Base-by-base conservation (phyloP, 495 filamentous ascomycete genomes). In the Xylaria telfairii region DNA sequence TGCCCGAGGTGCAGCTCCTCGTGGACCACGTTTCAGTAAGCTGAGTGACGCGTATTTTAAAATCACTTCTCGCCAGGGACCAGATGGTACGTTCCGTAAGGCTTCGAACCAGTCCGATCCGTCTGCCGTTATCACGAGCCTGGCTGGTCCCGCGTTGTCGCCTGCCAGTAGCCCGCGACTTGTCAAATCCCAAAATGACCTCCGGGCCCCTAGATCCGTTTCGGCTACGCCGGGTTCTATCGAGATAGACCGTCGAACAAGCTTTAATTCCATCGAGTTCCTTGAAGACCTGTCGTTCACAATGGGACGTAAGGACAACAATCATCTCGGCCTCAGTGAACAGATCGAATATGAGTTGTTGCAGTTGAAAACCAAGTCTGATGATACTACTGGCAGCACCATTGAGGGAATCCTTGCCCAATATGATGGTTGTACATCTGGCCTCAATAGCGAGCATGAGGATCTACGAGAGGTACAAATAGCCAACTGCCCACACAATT, bases 361-460 rank as follows among this genome's bases (percentile, higher is more conserved):
- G 28, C 46, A 34, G 5, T 51, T 70, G 44, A 72, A 68, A 15
- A 17, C 17, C 32, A 51, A 65, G 59, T 42, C 17, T 62, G 57
- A 56, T 47, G 67, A 62, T 63, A 72, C 49, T 21, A 77, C 77
- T 28, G 75, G 57, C 32, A 79, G 72, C 47, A 79, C 79, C 0
- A 74, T 80, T 17, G 77, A 77, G 34, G 73, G 75, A 49, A 81
- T 81, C 9, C 70, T 77, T 47, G 71, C 74, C 1, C 75, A 79
- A 51, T 80, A 81, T 51, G 42, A 72, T 9, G 49, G 53, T 69
- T 0, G 65, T 57, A 24, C 60, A 62, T 8, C 34, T 3, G 21
- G 21, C 51, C 30, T 26, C 39, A 51, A 61, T 42, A 3, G 13
- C 6, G 51, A 62, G 21, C n/a, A 41, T 17, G 13, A 21, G 19